phyloP scores from a whole-genome alignment of 2,329 filamentous ascomycete species.

The Apiospora koreana region DNA sequence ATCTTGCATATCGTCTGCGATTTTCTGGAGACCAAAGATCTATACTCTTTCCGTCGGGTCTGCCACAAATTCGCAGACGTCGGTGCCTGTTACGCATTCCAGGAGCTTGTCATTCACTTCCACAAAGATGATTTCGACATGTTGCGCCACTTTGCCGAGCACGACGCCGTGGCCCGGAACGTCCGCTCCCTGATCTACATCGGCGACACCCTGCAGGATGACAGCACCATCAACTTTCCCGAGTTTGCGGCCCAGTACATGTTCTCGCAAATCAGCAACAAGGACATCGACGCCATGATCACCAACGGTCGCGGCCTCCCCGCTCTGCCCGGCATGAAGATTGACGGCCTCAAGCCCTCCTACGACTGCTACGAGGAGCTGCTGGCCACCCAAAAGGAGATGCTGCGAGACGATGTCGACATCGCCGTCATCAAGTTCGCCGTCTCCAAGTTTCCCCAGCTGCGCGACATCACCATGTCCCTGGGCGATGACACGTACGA shows the following conservation, averaged over 20 bases:
- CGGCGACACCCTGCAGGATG: slow-evolving; percentile 18
- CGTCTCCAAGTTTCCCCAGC: slow-evolving; percentile 24
- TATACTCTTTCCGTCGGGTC: slow-evolving; percentile 28
- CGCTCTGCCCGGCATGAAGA: background rate
- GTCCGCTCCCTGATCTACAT: slow-evolving; percentile 28
- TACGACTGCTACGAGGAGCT: slow-evolving; percentile 1
- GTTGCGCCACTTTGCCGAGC: slow-evolving; percentile 25
- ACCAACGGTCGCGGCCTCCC: background rate
- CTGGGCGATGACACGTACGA: slow-evolving; percentile 18
- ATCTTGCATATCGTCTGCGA: slow-evolving; percentile 29
- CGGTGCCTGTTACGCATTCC: slow-evolving; percentile 41
- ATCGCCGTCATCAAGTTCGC: slow-evolving; percentile 21
- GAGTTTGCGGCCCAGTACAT: background rate
- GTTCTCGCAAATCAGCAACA: background rate
- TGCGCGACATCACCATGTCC: slow-evolving; percentile 24
- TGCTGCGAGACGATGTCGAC: slow-evolving; percentile 16
- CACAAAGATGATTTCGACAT: slow-evolving; percentile 26
- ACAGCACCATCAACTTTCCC: background rate
- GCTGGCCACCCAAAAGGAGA: background rate
- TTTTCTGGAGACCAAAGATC: slow-evolving; percentile 24
- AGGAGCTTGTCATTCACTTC: slow-evolving; percentile 31
- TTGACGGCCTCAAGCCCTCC: background rate
- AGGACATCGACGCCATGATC: background rate
- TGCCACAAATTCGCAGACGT: slow-evolving; percentile 25
- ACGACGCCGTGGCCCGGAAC: slow-evolving; percentile 25